Percentiles rank a stretch among this genome's conserved stretches.
phyloP scores from a whole-genome alignment of 495 filamentous ascomycete species.

The Aspergillus funiculosus region DNA sequence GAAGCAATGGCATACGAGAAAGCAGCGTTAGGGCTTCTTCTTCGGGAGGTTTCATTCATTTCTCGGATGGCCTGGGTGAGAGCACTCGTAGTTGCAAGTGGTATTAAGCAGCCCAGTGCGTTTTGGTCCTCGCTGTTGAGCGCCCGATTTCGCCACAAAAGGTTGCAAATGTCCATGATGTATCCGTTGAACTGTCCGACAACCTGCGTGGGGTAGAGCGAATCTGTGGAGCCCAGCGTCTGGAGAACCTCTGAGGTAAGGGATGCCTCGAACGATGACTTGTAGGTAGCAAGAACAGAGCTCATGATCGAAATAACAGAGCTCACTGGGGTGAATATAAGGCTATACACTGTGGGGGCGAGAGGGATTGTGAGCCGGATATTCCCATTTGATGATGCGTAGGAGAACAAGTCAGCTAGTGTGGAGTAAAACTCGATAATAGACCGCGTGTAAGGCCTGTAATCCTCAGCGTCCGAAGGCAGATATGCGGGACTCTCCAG shows the following conservation, averaged over 20 bases:
- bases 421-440: constrained; percentile 68
- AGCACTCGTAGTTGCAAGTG: constrained; percentile 37
- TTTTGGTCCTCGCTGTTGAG: constrained; percentile 63
- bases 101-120: constrained; percentile 65
- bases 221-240: constrained; percentile 24
- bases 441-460: constrained; percentile 26
- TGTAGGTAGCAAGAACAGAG: constrained; percentile 60
- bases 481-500: constrained; percentile 41
- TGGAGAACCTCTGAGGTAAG: constrained; percentile 40
- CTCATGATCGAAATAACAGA: constrained; percentile 66
- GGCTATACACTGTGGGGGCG: constrained; percentile 60
- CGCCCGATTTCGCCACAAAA: constrained; percentile 73
- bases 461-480: constrained; percentile 9
- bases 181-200: constrained; percentile 75
- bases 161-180: constrained; percentile 86
- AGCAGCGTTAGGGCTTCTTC: constrained; percentile 34
- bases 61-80: constrained; percentile 46
- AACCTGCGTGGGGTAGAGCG: constrained; percentile 46
- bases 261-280: constrained; percentile 65
- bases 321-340: constrained; percentile 59
- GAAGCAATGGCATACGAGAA: constrained; percentile 45
- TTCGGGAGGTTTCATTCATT: constrained; percentile 28
- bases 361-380: constrained; percentile 63
- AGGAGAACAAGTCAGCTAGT: constrained; percentile 50
- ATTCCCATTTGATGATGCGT: constrained; percentile 41